phyloP scores from a whole-genome alignment of 106 monocot species.

The Chionographis japonica region DNA sequence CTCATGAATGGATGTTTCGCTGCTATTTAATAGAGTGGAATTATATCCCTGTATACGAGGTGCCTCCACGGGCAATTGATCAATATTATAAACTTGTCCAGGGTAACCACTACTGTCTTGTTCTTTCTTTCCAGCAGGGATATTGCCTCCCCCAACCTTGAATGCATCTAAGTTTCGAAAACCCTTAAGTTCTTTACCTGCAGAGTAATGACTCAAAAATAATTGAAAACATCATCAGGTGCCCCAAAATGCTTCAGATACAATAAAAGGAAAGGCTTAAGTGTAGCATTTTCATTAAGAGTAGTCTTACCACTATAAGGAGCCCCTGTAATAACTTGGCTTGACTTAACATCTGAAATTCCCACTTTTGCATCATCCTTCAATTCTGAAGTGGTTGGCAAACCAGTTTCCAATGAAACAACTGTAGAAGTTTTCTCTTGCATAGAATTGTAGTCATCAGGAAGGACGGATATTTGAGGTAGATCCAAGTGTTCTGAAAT shows the following conservation, averaged over 20 bases:
- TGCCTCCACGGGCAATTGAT: slow-evolving; percentile 6
- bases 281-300: no score
- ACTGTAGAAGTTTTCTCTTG: slow-evolving; percentile 2
- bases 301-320: slow-evolving; percentile 12
- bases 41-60: neutral
- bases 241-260: no score
- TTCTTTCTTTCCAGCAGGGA: slow-evolving; percentile 1
- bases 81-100: slow-evolving; percentile 3
- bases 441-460: slow-evolving; percentile 13
- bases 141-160: neutral
- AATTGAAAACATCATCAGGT: no score
- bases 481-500: slow-evolving; percentile 61
- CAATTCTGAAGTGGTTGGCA: slow-evolving; percentile 11
- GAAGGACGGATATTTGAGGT: slow-evolving; percentile 9
- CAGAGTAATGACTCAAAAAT: neutral
- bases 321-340: neutral
- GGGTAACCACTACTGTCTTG: slow-evolving; percentile 2
- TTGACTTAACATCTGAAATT: slow-evolving; percentile 5
- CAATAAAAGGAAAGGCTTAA: no score
- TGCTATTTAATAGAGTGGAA: neutral
- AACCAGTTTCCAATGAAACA: slow-evolving; percentile 11
- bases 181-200: slow-evolving; percentile 10
- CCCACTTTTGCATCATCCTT: slow-evolving; percentile 13
- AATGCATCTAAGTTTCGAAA: slow-evolving; percentile 2
- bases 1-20: neutral